Base-by-base conservation (phyloP, 805 yeast species). In the Wickerhamiella dianesei region DNA sequence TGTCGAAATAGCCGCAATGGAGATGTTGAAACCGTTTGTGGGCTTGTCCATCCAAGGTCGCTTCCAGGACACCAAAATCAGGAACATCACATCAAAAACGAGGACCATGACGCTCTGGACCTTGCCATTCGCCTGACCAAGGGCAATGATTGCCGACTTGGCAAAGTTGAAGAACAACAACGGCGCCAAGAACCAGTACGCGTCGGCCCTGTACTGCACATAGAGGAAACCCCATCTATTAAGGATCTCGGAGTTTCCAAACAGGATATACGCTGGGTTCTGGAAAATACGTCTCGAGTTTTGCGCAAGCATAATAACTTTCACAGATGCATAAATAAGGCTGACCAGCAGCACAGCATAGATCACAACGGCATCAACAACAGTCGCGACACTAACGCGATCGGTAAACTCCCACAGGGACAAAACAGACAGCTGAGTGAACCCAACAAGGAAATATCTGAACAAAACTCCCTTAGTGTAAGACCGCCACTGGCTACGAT, bases 31-130 rank as follows among this genome's bases (percentile, higher is more conserved):
- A n/a, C 77, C 80, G 58, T 92, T 92, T 32, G 97, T 88, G 67
- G 94, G 75, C 65, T 82, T 86, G 67, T 92, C 96, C 88, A 92
- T 79, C 64, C 76, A 92, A 9, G 98, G 98, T 64, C 92, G 76
- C 48, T 74, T 67, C 73, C 76, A 75, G 58, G 87, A 79, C 21
- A 87, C 57, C 0, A 70, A 69, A 35, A 73, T 73, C 51, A 83
- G 77, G 65, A 80, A 87, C 19, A 75, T 55, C 45, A 89, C 67
- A 62, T 92, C 97, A 50, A 84, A 69, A 16, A 71, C 78, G 58
- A 89, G 82, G 6, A 88, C 72, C 44, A 82, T 68, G 51, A 85
- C 72, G 1, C 95, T 83, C 61, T 83, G 96, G 3, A 74, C 80
- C 57, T 80, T 82, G 50, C 98, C 97, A 32, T 76, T 72, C 8